Percentiles rank a stretch among this genome's conserved stretches.
Evolutionary conservation across 139 green algal genomes (phyloP).

Genomic region (Limnomonas spitsbergensis): DNA sequence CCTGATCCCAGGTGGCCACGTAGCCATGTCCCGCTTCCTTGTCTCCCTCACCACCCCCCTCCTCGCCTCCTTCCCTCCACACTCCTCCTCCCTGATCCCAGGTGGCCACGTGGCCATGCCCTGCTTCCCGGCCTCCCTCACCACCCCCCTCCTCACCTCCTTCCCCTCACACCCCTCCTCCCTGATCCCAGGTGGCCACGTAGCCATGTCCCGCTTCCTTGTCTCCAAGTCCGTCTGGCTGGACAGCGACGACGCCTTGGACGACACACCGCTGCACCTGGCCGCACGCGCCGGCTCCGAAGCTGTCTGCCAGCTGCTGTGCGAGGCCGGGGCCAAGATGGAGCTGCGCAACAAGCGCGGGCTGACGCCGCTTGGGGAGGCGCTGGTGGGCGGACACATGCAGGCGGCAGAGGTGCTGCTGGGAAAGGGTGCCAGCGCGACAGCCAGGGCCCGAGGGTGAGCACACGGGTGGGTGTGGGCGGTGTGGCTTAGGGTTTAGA

Average conservation of each 20-base stretch:
- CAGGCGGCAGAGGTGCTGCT: slow-evolving; percentile 17
- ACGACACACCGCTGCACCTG: slow-evolving; percentile 64
- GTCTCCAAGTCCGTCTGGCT: slow-evolving; percentile 51
- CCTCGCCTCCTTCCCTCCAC: no score
- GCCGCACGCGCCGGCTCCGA: slow-evolving; percentile 19
- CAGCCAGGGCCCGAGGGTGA: neutral
- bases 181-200: neutral
- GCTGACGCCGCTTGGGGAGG: slow-evolving; percentile 59
- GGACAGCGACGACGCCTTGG: slow-evolving; percentile 47
- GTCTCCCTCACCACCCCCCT: no score
- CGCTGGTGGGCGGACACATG: slow-evolving; percentile 37
- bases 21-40: no score
- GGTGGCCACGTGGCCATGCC: no score
- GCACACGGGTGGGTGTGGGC: neutral
- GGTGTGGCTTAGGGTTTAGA: neutral
- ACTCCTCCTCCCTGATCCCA: no score
- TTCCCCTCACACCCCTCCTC: neutral
- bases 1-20: neutral
- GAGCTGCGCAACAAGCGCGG: slow-evolving; percentile 51
- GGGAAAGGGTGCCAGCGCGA: neutral
- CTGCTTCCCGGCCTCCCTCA: neutral
- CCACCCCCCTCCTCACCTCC: neutral
- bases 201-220: slow-evolving; percentile 17
- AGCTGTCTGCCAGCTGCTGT: slow-evolving; percentile 33
- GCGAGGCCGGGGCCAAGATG: slow-evolving; percentile 28